Percentiles rank a stretch among this genome's conserved stretches.
phyloP scores from a whole-genome alignment of 2,329 filamentous ascomycete genomes.

The Coniella vitis region DNA sequence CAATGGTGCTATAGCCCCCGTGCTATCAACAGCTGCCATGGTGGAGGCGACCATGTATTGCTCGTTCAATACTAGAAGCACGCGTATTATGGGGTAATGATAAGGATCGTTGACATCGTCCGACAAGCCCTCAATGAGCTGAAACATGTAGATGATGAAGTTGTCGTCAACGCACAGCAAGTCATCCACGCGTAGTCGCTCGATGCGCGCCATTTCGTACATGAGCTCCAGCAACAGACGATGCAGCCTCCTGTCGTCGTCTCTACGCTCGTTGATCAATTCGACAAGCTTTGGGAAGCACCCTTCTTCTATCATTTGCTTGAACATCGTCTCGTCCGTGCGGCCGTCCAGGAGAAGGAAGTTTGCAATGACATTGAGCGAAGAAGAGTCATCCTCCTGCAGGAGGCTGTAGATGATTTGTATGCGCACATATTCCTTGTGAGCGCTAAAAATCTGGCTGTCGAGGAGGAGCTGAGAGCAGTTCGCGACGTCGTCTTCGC shows the following conservation, averaged over 20 bases:
- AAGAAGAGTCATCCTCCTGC: constrained; percentile 76
- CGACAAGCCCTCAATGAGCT: constrained; percentile 80
- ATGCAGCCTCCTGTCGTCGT: constrained; percentile 66
- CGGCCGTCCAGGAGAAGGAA: constrained; percentile 85
- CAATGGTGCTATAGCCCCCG: constrained; percentile 41
- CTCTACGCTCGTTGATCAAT: constrained; percentile 61
- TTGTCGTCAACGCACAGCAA: constrained; percentile 69
- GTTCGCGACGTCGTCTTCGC: constrained; percentile 70
- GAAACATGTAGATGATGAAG: constrained; percentile 78
- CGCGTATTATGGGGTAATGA: constrained; percentile 89
- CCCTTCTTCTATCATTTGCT: constrained; percentile 79
- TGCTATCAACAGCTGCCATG: constrained; percentile 37
- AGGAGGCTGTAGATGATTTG: constrained; percentile 90
- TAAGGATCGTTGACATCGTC: constrained; percentile 88
- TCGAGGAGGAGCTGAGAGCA: constrained; percentile 75
- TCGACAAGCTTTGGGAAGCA: constrained; percentile 80
- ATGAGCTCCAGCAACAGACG: constrained; percentile 77
- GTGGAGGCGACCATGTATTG: constrained; percentile 86
- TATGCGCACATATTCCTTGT: constrained; percentile 80
- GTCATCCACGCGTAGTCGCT: constrained; percentile 71
- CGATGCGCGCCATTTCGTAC: constrained; percentile 95
- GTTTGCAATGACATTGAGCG: constrained; percentile 75
- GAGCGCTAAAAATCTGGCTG: constrained; percentile 64
- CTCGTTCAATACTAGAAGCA: constrained; percentile 90
- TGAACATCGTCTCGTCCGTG: constrained; percentile 68